Evolutionary conservation across 441 rosid genomes (phyloP).

Genomic region (Gossypium davidsonii): DNA sequence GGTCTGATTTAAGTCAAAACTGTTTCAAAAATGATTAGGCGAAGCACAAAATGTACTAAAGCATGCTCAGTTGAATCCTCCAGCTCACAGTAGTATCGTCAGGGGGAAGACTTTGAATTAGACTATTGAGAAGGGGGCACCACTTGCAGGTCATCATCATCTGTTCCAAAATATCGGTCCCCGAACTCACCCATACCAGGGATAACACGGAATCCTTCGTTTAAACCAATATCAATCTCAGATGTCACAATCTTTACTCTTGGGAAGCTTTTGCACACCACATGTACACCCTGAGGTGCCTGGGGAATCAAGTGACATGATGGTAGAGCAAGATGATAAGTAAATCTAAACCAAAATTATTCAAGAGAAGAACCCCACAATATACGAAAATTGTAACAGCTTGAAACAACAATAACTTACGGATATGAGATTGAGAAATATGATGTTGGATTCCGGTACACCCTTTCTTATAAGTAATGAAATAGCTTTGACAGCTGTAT

Average conservation of each 20-base stretch:
- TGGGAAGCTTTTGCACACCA: slow-evolving; percentile 87
- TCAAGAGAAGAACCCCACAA: neutral
- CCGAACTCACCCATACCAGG: slow-evolving; percentile 99
- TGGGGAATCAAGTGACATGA: slow-evolving; percentile 25
- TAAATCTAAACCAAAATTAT: neutral
- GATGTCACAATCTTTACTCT: slow-evolving; percentile 91
- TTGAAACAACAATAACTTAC: slow-evolving; percentile 35
- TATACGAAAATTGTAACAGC: neutral
- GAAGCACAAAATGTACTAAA: slow-evolving; percentile 9
- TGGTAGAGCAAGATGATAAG: neutral
- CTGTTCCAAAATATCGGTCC: slow-evolving; percentile 91
- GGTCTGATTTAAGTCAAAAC: slow-evolving; percentile 34
- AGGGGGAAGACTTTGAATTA: neutral
- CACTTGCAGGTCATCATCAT: slow-evolving; percentile 54
- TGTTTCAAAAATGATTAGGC: slow-evolving; percentile 23
- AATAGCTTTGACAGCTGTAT: slow-evolving; percentile 91
- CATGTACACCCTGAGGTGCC: slow-evolving; percentile 99
- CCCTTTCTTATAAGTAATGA: slow-evolving; percentile 80
- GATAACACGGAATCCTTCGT: slow-evolving; percentile 74
- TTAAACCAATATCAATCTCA: slow-evolving; percentile 82
- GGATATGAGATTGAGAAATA: slow-evolving; percentile 87
- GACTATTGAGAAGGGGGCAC: slow-evolving; percentile 13
- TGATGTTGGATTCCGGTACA: slow-evolving; percentile 81
- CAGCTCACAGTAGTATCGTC: neutral
- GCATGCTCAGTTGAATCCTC: slow-evolving; percentile 14